These are phyloP conservation scores for Neurospora cerealis DNA, from an alignment of 495 filamentous ascomycete genomes.

Conservation along the genomic window DNA sequence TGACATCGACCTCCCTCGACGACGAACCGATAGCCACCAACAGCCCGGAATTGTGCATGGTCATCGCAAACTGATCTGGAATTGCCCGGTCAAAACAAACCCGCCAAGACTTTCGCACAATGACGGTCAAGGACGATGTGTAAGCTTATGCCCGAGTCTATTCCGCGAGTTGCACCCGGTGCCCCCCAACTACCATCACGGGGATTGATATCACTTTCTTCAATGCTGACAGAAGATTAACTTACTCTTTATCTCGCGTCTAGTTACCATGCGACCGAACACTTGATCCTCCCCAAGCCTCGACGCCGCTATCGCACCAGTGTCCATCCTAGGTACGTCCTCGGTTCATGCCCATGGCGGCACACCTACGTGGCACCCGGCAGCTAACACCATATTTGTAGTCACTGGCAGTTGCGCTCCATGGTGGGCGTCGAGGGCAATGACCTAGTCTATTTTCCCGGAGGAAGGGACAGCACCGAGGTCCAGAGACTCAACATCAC, in stretches of 20 bases:
- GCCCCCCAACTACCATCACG: not conserved
- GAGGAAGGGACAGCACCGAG: slow-evolving; percentile 44
- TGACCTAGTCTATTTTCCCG: slow-evolving; percentile 74
- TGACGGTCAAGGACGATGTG: slow-evolving; percentile 44
- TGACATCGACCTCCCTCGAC: not conserved
- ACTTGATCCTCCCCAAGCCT: slow-evolving; percentile 52
- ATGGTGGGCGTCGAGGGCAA: slow-evolving; percentile 72
- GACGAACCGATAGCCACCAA: not conserved
- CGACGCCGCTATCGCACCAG: slow-evolving; percentile 65
- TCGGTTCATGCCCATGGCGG: slow-evolving; percentile 6
- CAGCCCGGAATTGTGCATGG: not conserved
- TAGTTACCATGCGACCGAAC: slow-evolving; percentile 38
- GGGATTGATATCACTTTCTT: not conserved
- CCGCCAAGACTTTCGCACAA: slow-evolving; percentile 24
- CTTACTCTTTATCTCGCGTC: not conserved
- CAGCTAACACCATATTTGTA: slow-evolving; percentile 23
- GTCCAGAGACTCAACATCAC: slow-evolving; percentile 65
- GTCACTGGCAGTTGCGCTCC: slow-evolving; percentile 88
- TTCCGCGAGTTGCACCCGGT: not conserved
- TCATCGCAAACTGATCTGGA: not conserved
- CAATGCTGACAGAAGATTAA: not conserved
- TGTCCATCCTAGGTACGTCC: slow-evolving; percentile 62
- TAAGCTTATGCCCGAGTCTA: slow-evolving; percentile 18
- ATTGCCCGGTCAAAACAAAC: not conserved
- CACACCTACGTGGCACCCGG: slow-evolving; percentile 1